These are phyloP conservation scores for Mycena chlorophos DNA, from an alignment of 768 basidiomycete genomes.

Conservation along the genomic window DNA sequence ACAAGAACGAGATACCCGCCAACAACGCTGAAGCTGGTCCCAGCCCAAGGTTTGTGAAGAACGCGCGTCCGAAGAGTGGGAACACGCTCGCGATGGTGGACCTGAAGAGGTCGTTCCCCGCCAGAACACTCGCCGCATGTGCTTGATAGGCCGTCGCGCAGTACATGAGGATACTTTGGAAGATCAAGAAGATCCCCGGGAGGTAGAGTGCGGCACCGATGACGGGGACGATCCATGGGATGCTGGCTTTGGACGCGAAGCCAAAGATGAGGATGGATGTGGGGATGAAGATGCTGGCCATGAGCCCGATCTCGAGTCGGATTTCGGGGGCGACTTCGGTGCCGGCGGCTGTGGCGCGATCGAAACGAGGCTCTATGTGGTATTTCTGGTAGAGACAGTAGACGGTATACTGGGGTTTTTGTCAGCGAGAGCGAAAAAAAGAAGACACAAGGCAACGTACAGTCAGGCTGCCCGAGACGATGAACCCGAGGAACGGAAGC, in stretches of 20 bases:
- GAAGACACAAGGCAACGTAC: conserved; percentile 1
- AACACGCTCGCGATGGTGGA: conserved; percentile 28
- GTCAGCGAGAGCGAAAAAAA: not conserved
- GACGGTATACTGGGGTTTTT: conserved; percentile 16
- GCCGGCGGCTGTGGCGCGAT: conserved; percentile 14
- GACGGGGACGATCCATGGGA: conserved; percentile 38
- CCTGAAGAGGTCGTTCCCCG: conserved; percentile 36
- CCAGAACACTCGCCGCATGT: conserved; percentile 34
- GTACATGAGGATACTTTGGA: conserved; percentile 32
- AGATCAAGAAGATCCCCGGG: conserved; percentile 33
- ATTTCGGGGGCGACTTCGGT: conserved; percentile 27
- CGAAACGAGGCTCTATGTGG: conserved; percentile 24
- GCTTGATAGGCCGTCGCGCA: conserved; percentile 32
- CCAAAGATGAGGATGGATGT: conserved; percentile 37
- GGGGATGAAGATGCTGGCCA: conserved; percentile 34
- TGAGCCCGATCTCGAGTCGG: conserved; percentile 34
- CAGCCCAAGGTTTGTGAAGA: conserved; percentile 27
- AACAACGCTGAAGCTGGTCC: conserved; percentile 28
- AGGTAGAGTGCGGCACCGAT: conserved; percentile 35
- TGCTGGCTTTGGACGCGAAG: conserved; percentile 28
- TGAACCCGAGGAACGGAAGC: conserved; percentile 30
- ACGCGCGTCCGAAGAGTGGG: conserved; percentile 26
- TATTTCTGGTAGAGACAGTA: conserved; percentile 27
- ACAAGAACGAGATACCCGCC: conserved; percentile 25
- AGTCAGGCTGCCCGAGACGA: conserved; percentile 21